These are phyloP conservation scores for Malassezia pachydermatis DNA, from an alignment of 1,284 basidiomycete genomes.

Conservation along the genomic window DNA sequence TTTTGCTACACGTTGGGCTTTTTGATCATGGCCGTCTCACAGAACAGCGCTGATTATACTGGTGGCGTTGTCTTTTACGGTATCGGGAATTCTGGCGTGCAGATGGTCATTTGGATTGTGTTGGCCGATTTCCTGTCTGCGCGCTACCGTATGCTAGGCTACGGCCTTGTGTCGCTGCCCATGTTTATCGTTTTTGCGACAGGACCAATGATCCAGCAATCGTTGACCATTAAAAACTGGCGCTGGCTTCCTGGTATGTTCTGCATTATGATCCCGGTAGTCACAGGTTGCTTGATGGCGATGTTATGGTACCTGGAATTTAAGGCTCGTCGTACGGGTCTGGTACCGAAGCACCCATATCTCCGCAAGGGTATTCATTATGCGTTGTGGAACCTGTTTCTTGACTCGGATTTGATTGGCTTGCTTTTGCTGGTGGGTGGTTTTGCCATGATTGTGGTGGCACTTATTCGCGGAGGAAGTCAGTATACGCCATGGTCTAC, in stretches of 20 bases:
- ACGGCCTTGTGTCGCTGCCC: conserved; percentile 38
- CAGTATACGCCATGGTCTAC: conserved; percentile 23
- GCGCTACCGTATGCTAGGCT: conserved; percentile 35
- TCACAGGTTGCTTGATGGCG: conserved; percentile 29
- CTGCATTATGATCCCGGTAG: conserved; percentile 41
- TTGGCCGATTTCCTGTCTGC: conserved; percentile 42
- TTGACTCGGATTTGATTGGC: conserved; percentile 37
- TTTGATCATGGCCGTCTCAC: conserved; percentile 35
- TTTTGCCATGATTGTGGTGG: conserved; percentile 37
- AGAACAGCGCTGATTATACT: conserved; percentile 22
- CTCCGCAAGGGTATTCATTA: conserved; percentile 3
- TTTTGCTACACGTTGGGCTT: conserved; percentile 41
- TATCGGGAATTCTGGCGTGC: conserved; percentile 40
- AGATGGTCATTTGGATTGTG: conserved; percentile 46
- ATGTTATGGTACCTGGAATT: conserved; percentile 34
- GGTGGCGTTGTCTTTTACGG: conserved; percentile 41
- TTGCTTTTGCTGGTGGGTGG: conserved; percentile 40
- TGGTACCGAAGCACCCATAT: conserved; percentile 37
- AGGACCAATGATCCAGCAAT: conserved; percentile 18
- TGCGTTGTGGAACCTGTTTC: conserved; percentile 19
- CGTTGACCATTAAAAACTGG: conserved; percentile 21
- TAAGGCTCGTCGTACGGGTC: conserved; percentile 25
- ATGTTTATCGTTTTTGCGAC: conserved; percentile 42
- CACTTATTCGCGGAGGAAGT: conserved; percentile 29
- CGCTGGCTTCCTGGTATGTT: conserved; percentile 46